These are phyloP conservation scores for Apiospora pterosperma DNA, from an alignment of 2,329 filamentous ascomycete genomes.

Conservation along the genomic window DNA sequence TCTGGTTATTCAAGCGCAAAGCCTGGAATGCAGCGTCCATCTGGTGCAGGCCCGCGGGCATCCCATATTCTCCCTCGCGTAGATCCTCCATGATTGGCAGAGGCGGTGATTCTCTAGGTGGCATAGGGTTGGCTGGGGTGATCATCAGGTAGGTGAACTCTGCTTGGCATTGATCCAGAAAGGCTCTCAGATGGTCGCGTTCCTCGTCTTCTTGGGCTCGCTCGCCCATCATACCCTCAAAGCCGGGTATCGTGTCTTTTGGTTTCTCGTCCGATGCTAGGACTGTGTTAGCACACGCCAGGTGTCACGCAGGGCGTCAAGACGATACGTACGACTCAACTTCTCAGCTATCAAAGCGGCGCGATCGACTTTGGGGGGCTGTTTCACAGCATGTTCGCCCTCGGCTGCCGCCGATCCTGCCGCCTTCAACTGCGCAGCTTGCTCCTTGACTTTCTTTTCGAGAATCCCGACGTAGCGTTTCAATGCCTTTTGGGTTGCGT, in stretches of 20 bases:
- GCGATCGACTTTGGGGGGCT: conserved; percentile 36
- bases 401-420: conserved; percentile 39
- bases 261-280: conserved; percentile 41
- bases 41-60: conserved; percentile 39
- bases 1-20: conserved; percentile 41
- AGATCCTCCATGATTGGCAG: conserved; percentile 57
- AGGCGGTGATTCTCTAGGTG: conserved; percentile 60
- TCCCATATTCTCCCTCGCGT: conserved; percentile 52
- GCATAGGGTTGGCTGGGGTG: conserved; percentile 61
- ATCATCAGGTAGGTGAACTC: conserved; percentile 69
- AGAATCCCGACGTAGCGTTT: conserved; percentile 89
- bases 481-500: conserved; percentile 82
- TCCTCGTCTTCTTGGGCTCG: conserved; percentile 33
- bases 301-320: neutral
- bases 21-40: conserved; percentile 31
- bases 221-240: conserved; percentile 34
- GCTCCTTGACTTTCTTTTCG: conserved; percentile 82
- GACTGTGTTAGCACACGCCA: neutral
- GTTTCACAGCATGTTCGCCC: conserved; percentile 44
- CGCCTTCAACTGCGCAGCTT: conserved; percentile 67
- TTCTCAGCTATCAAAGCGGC: conserved; percentile 54
- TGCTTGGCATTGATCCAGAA: conserved; percentile 62
- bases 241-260: conserved; percentile 35
- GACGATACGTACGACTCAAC: conserved; percentile 44
- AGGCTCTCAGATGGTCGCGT: conserved; percentile 52